A percentile compares a stretch with the other conserved stretches of the same genome.
Evolutionary conservation across 2,329 filamentous ascomycete species (phyloP).

Genomic region (Tolypocladium album): DNA sequence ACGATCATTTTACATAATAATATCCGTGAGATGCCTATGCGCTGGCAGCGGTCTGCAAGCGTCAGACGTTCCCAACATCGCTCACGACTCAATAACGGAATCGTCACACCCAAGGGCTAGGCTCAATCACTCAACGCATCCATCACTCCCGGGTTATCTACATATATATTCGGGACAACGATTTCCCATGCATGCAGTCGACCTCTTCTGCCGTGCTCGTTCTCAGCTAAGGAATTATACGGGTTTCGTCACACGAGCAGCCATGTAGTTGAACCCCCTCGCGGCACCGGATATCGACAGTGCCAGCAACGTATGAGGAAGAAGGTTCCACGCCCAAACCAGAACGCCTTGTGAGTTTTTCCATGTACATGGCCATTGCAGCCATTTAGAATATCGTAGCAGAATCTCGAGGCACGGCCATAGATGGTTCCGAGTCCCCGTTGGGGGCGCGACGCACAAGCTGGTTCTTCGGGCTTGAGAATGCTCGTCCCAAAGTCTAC

Average conservation of each 20-base stretch:
- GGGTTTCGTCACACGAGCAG: not conserved
- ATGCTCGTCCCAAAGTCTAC: constrained; percentile 13
- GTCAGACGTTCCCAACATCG: not conserved
- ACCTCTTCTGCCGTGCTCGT: not conserved
- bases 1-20: not conserved
- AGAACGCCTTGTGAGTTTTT: not conserved
- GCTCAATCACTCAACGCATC: not conserved
- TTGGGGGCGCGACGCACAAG: not conserved
- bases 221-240: not conserved
- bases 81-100: not conserved
- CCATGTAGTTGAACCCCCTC: not conserved
- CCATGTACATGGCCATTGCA: not conserved
- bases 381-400: not conserved
- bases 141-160: not conserved
- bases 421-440: not conserved
- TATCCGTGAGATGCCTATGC: not conserved
- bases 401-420: not conserved
- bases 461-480: no score
- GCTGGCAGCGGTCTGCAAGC: not conserved
- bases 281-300: not conserved
- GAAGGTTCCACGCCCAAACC: not conserved
- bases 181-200: not conserved
- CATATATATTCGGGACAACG: not conserved
- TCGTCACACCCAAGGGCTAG: not conserved
- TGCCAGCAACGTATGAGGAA: not conserved